Conservation (phyloP, 2,329 filamentous ascomycete genomes). For the Magnaporthiopsis rhizophila region DNA sequence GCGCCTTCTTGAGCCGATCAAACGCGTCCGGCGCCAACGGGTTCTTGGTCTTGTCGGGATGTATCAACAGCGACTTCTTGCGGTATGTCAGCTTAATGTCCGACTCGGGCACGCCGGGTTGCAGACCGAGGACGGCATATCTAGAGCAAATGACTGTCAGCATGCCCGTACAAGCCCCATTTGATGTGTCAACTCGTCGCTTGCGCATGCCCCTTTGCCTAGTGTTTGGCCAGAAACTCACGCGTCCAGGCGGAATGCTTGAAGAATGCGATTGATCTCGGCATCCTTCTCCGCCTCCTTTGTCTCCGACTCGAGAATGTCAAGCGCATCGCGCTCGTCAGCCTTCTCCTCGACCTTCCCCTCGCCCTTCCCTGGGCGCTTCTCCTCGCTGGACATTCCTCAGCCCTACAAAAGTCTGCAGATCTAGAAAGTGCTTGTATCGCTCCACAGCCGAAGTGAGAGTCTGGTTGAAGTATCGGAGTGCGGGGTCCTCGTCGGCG, state of each 20-base stretch:
- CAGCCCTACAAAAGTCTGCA: background rate
- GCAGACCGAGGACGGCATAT: slow-evolving; percentile 91
- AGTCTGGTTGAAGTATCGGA: background rate
- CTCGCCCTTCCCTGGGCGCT: background rate
- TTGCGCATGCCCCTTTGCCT: background rate
- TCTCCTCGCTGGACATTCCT: background rate
- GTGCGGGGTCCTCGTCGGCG: background rate
- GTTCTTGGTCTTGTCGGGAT: slow-evolving; percentile 96
- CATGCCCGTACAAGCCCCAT: background rate
- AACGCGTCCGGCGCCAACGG: slow-evolving; percentile 88
- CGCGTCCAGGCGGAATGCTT: slow-evolving; percentile 71
- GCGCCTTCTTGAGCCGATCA: slow-evolving; percentile 91
- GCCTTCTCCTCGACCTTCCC: slow-evolving; percentile 43
- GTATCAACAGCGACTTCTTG: slow-evolving; percentile 97
- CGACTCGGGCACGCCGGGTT: slow-evolving; percentile 88
- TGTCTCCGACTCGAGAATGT: slow-evolving; percentile 72
- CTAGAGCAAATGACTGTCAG: slow-evolving; percentile 27
- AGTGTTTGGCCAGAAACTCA: slow-evolving; percentile 22
- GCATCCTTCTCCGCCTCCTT: slow-evolving; percentile 96
- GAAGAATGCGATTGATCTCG: slow-evolving; percentile 90
- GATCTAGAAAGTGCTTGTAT: background rate
- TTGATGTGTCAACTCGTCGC: background rate
- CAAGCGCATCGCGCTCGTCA: slow-evolving; percentile 55
- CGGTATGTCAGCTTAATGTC: slow-evolving; percentile 94
- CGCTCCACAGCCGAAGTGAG: background rate